Percentiles rank a stretch among this genome's conserved stretches.
Conservation (phyloP, 2,329 filamentous ascomycete genomes). For the Neofusicoccum sp. region DNA sequence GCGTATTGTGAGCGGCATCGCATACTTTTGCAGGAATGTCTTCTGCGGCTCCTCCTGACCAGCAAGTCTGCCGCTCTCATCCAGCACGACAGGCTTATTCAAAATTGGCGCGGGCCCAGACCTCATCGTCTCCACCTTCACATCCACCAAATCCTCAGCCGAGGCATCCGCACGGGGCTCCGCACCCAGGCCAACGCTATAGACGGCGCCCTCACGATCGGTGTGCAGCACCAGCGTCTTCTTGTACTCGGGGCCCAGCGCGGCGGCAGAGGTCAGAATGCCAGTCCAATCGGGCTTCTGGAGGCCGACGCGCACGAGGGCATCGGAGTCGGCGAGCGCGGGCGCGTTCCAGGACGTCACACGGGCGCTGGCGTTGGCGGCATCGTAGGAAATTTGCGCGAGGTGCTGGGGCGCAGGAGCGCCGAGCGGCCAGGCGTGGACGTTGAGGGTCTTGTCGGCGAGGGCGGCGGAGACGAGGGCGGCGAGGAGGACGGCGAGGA, state of each 20-base stretch:
- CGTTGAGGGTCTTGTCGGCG: constrained; percentile 31
- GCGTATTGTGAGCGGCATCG: constrained; percentile 12
- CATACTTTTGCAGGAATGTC: constrained; percentile 52
- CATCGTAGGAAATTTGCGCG: constrained; percentile 28
- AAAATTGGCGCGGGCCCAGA: constrained; percentile 43
- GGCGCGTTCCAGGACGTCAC: constrained; percentile 37
- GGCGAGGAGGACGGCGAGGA: constrained; percentile 22
- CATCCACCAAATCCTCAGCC: constrained; percentile 38
- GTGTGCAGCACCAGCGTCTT: constrained; percentile 46
- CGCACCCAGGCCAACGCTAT: constrained; percentile 46
- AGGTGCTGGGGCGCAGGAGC: constrained; percentile 25
- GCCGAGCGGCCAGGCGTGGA: constrained; percentile 38
- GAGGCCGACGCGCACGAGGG: constrained; percentile 46
- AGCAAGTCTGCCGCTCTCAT: constrained; percentile 54
- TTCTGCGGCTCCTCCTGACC: constrained; percentile 46
- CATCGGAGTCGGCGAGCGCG: constrained; percentile 33
- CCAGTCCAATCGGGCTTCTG: constrained; percentile 42
- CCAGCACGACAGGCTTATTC: constrained; percentile 56
- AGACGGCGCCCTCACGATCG: constrained; percentile 43
- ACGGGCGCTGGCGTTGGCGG: constrained; percentile 39
- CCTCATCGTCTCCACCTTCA: constrained; percentile 41
- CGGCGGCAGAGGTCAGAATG: constrained; percentile 45
- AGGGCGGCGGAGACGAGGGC: constrained; percentile 48
- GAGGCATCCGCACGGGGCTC: constrained; percentile 25
- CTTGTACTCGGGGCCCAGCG: constrained; percentile 41